Percentiles rank a stretch among this genome's conserved stretches.
These are phyloP conservation scores for Herpotrichia juniperi DNA, from an alignment of 2,329 filamentous ascomycete genomes.

Conservation along the genomic window DNA sequence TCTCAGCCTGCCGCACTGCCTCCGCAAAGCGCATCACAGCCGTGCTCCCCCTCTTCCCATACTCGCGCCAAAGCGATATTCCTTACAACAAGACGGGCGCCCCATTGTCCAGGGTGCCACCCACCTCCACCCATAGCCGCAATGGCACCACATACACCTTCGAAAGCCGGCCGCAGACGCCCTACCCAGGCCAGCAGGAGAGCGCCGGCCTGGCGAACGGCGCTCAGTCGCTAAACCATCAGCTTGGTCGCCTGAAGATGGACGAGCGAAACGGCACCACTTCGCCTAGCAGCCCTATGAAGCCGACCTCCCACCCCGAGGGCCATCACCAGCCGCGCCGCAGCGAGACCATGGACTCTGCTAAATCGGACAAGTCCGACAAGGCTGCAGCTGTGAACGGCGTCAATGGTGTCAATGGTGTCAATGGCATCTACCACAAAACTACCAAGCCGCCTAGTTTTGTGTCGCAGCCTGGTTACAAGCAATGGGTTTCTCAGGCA, in stretches of 20 bases:
- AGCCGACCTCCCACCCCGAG: constrained; percentile 22
- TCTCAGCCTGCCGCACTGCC: constrained; percentile 95
- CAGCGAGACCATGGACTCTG: constrained; percentile 40
- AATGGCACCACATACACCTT: constrained; percentile 74
- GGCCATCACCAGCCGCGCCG: constrained; percentile 22
- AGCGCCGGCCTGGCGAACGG: constrained; percentile 71
- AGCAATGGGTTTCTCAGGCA: constrained; percentile 98
- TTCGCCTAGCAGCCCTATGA: constrained; percentile 32
- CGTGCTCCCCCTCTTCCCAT: constrained; percentile 93
- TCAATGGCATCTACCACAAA: constrained; percentile 69
- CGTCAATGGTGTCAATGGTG: constrained; percentile 55
- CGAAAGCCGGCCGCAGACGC: constrained; percentile 88
- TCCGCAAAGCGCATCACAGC: constrained; percentile 93
- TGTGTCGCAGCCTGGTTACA: constrained; percentile 89
- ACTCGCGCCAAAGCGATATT: constrained; percentile 93
- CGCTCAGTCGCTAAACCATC: constrained; percentile 72
- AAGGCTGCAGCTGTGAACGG: too few species aligned
- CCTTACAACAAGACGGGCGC: constrained; percentile 96
- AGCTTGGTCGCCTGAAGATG: constrained; percentile 71
- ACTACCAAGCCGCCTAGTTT: constrained; percentile 64
- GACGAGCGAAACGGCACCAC: constrained; percentile 59
- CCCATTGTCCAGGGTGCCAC: constrained; percentile 75
- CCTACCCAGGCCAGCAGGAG: constrained; percentile 72
- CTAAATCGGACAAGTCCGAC: constrained; percentile 27
- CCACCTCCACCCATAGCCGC: constrained; percentile 32